phyloP scores from a whole-genome alignment of 2,329 filamentous ascomycete genomes.

The Talaromyces sp. region DNA sequence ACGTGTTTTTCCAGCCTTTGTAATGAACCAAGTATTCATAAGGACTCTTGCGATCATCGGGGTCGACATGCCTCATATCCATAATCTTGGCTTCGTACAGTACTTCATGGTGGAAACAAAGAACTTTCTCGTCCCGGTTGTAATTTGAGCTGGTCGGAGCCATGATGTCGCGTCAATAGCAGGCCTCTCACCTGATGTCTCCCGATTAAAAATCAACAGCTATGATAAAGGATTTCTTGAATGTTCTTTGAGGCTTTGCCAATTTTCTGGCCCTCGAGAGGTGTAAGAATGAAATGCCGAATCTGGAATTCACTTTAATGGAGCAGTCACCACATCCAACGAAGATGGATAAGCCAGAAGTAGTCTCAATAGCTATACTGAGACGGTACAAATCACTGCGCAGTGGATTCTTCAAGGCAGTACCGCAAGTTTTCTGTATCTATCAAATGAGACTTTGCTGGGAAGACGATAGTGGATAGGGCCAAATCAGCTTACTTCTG shows the following conservation, averaged over 20 bases:
- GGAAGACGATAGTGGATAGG: neutral
- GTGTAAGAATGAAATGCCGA: neutral
- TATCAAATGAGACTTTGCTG: neutral
- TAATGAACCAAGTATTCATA: conserved; percentile 94
- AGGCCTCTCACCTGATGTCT: conserved; percentile 3
- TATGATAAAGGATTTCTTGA: neutral
- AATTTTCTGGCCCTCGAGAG: neutral
- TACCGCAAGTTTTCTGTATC: neutral
- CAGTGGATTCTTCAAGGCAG: neutral
- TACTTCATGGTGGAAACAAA: conserved; percentile 96
- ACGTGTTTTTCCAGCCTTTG: conserved; percentile 99
- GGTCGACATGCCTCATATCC: conserved; percentile 64
- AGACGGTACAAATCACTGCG: neutral
- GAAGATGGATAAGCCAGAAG: neutral
- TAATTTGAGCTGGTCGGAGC: conserved; percentile 56
- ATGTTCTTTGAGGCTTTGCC: neutral
- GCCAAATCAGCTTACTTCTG: neutral
- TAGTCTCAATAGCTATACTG: neutral
- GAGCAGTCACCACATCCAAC: neutral
- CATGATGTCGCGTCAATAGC: conserved; percentile 52
- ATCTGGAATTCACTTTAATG: neutral
- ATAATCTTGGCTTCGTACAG: conserved; percentile 97
- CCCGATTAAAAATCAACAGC: neutral
- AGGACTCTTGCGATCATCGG: conserved; percentile 65
- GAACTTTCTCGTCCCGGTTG: conserved; percentile 78